phyloP scores from a whole-genome alignment of 2,329 filamentous ascomycete species.

The Paecilomyces sp. region DNA sequence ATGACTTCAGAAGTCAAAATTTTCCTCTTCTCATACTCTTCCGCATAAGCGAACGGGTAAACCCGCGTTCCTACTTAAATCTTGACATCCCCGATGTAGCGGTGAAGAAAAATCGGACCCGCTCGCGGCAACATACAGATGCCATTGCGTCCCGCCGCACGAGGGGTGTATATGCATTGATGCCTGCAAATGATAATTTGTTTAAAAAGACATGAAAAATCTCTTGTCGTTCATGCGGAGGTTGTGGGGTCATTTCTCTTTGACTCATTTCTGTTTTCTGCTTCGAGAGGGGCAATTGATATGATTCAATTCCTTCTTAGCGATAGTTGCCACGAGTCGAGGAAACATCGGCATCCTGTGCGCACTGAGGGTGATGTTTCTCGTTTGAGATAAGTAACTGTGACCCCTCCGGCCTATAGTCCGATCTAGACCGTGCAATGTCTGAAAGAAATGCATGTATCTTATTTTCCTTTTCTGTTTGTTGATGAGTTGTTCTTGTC shows the following conservation, averaged over 20 bases:
- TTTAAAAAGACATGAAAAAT: not conserved
- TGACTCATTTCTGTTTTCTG: not conserved
- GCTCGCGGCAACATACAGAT: not conserved
- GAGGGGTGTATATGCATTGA: not conserved
- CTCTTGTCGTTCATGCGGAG: not conserved
- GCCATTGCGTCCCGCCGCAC: not conserved
- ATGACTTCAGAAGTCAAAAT: not conserved
- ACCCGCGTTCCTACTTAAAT: not conserved
- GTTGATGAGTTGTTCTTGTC: not conserved
- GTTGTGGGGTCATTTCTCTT: not conserved
- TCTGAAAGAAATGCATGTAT: not conserved
- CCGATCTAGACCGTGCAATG: not conserved
- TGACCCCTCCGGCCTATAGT: not conserved
- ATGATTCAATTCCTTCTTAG: not conserved
- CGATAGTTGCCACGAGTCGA: not conserved
- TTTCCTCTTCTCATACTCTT: not conserved
- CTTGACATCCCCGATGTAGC: not conserved
- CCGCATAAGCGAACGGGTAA: not conserved
- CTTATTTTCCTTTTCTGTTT: not conserved
- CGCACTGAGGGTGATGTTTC: not conserved
- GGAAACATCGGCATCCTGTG: not conserved
- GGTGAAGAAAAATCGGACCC: not conserved
- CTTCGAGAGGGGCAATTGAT: not conserved
- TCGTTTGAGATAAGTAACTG: not conserved
- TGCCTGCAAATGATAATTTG: not conserved